Percentiles rank a stretch among this genome's conserved stretches.
Evolutionary conservation across 2,329 filamentous ascomycete genomes (phyloP).

Genomic region (Colletotrichum magnum): DNA sequence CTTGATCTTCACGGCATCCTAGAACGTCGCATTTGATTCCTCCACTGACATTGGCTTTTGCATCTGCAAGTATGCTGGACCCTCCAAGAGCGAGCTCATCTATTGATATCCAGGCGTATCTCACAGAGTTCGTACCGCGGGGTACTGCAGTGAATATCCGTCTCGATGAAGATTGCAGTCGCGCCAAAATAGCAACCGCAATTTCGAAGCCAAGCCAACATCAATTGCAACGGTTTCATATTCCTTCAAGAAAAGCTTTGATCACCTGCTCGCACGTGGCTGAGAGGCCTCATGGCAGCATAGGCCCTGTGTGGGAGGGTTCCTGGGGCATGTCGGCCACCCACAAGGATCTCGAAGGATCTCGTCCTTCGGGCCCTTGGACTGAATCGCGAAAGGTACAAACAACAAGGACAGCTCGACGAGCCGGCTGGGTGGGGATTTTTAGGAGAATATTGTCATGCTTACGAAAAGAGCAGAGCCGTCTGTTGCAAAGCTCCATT

Average conservation of each 20-base stretch:
- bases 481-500: too few species aligned
- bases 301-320: neutral
- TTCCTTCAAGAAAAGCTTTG: neutral
- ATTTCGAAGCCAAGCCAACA: too few species aligned
- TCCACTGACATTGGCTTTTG: neutral
- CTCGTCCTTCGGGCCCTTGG: neutral
- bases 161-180: too few species aligned
- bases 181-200: too few species aligned
- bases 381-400: neutral
- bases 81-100: too few species aligned
- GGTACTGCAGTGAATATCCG: too few species aligned
- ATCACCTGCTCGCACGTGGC: neutral
- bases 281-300: neutral
- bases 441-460: too few species aligned
- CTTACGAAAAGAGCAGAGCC: too few species aligned
- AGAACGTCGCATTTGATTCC: neutral
- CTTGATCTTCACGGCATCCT: neutral
- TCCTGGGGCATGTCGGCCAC: neutral
- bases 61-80: neutral
- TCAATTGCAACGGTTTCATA: too few species aligned
- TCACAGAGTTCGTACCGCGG: too few species aligned
- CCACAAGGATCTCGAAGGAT: constrained; percentile 10
- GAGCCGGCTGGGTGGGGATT: too few species aligned
- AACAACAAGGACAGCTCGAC: neutral
- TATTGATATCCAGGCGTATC: too few species aligned